A percentile compares a stretch with the other conserved stretches of the same genome.
phyloP scores from a whole-genome alignment of 345 rosid genomes.

The Eucalyptus lansdowneana region DNA sequence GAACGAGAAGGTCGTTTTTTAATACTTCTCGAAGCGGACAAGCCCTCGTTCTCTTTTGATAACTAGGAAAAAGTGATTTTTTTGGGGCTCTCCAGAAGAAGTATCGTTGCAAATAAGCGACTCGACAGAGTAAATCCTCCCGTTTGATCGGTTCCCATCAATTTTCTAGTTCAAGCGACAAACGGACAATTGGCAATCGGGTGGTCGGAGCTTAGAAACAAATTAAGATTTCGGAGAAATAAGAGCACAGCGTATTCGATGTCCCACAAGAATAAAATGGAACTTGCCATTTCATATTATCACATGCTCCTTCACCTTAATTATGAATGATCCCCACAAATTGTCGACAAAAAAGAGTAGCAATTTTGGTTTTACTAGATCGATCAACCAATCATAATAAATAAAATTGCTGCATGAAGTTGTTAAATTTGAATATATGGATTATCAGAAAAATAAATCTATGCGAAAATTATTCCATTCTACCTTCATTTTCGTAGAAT shows the following conservation, averaged over 20 bases:
- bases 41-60: not conserved
- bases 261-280: not conserved
- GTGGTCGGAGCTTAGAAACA: not conserved
- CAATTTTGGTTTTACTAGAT: not conserved
- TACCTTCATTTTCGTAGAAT: not conserved
- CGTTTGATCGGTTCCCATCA: not conserved
- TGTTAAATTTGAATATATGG: not conserved
- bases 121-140: not conserved
- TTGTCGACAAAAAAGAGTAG: not conserved
- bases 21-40: not conserved
- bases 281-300: not conserved
- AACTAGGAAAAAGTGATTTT: not conserved
- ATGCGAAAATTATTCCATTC: not conserved
- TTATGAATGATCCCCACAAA: not conserved
- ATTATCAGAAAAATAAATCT: not conserved
- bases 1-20: not conserved
- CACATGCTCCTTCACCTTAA: not conserved
- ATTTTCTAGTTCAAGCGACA: not conserved
- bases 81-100: not conserved
- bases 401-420: not conserved
- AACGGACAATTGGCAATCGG: not conserved
- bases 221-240: not conserved
- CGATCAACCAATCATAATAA: not conserved
- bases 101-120: too few relatives aligned
- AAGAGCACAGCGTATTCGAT: not conserved